A percentile compares a stretch with the other conserved stretches of the same genome.
phyloP scores from a whole-genome alignment of 2,329 filamentous ascomycete species.

The Talaromyces piceae region DNA sequence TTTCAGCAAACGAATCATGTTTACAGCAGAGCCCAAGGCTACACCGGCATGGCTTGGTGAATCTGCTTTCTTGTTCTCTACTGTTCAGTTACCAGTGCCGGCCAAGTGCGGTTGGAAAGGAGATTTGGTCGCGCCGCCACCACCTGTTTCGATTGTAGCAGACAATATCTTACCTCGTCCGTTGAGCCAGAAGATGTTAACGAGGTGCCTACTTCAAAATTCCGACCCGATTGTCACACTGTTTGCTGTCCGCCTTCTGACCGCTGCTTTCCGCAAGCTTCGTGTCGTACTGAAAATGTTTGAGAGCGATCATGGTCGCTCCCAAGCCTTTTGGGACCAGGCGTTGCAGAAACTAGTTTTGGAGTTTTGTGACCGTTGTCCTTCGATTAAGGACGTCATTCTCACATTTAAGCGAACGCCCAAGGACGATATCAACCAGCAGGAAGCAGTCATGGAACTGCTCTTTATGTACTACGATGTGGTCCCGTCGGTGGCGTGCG shows the following conservation, averaged over 20 bases:
- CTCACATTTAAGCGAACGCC: constrained; percentile 62
- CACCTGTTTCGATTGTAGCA: constrained; percentile 68
- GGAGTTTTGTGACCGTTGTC: constrained; percentile 70
- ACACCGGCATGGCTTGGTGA: constrained; percentile 94
- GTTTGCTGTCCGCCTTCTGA: constrained; percentile 73
- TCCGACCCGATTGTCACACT: constrained; percentile 68
- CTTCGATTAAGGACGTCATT: constrained; percentile 74
- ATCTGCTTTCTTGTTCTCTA: constrained; percentile 77
- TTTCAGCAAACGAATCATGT: constrained; percentile 70
- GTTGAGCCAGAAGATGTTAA: constrained; percentile 69
- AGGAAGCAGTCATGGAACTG: constrained; percentile 70
- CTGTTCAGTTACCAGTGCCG: constrained; percentile 68
- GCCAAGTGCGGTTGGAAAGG: constrained; percentile 60
- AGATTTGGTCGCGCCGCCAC: constrained; percentile 59
- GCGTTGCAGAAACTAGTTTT: constrained; percentile 60
- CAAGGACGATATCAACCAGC: constrained; percentile 63
- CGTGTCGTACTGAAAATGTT: constrained; percentile 56
- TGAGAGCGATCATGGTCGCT: constrained; percentile 38
- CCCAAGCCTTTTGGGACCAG: constrained; percentile 58
- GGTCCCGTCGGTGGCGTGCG: constrained; percentile 68
- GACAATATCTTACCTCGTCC: constrained; percentile 82
- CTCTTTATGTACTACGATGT: constrained; percentile 79
- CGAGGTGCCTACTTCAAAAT: constrained; percentile 69
- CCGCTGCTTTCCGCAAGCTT: constrained; percentile 73
- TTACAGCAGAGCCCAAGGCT: constrained; percentile 83